A percentile compares a stretch with the other conserved stretches of the same genome.
phyloP scores from a whole-genome alignment of 768 basidiomycete genomes.

The Russula sp. region DNA sequence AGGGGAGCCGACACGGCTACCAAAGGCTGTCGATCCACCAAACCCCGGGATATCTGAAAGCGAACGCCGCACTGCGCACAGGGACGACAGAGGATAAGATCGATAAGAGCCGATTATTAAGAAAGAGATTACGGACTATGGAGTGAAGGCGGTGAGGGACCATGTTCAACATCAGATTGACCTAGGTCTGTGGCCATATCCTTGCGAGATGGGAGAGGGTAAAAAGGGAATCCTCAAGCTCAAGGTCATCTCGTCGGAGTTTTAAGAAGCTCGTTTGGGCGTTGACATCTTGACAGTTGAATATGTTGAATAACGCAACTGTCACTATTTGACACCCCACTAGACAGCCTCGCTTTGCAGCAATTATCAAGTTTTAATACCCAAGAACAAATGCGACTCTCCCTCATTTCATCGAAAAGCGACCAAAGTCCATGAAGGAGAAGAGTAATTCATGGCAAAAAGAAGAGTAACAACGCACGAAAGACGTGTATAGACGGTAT shows the following conservation, averaged over 20 bases:
- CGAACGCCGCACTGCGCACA: background rate
- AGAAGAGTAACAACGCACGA: background rate
- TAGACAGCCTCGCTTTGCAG: too few relatives aligned
- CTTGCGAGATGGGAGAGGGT: too few relatives aligned
- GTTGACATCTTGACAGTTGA: too few relatives aligned
- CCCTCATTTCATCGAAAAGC: too few relatives aligned
- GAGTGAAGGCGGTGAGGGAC: background rate
- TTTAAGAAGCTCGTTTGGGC: too few relatives aligned
- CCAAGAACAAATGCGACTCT: too few relatives aligned
- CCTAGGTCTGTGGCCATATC: constrained; percentile 4
- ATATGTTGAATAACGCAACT: too few relatives aligned
- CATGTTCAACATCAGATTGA: constrained; percentile 11
- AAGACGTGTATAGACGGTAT: constrained; percentile 12
- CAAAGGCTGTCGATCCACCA: background rate
- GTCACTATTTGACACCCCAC: too few relatives aligned
- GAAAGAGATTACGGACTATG: constrained; percentile 9
- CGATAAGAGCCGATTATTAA: background rate
- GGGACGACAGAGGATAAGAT: background rate
- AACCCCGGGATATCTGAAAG: background rate
- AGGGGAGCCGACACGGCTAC: background rate
- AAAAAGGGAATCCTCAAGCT: too few relatives aligned
- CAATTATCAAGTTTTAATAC: too few relatives aligned
- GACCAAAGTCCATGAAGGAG: background rate
- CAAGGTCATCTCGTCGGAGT: too few relatives aligned
- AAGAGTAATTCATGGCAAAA: background rate